Base-by-base conservation (phyloP, 1,139 yeast genomes). In the Yamadazyma buinensis region DNA sequence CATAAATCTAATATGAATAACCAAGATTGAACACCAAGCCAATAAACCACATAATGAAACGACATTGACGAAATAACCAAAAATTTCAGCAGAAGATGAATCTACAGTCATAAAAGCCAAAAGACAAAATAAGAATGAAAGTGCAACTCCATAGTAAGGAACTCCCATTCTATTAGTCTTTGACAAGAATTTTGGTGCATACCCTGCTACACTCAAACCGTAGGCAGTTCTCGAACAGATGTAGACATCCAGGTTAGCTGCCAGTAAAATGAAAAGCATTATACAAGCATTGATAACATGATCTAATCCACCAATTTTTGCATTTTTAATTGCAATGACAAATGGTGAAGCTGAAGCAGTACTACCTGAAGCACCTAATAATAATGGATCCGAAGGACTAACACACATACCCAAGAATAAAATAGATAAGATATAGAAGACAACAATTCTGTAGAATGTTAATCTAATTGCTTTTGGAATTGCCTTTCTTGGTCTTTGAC, bases 301-400 rank as follows among this genome's bases (percentile, higher is more conserved):
- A 48, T 67, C 72, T 47, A 68, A 62, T 12, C 71, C 74, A 12
- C 34, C 28, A 32, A 68, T 68, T 34, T 54, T 47, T 22, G 75
- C 73, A 45, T 68, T 68, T 39, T 60, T 64, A 46, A 68, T 68
- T 36, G 74, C 75, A 57, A 68, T 67, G 37, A 68, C 75, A 41
- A 84, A 84, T 28, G 95, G 94, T 13, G 92, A 83, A n/a, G 90
- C 86, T 37, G 82, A 70, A 13, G 86, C 86, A 37, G 76, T 68
- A 11, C 72, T 68, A 23, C 75, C 71, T 10, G 55, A 43, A 70
- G 66, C 54, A 36, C 44, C 39, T 18, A 59, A 42, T 47, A 80
- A 67, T 41, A 64, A 55, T 27, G 77, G 76, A 56, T 83, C 90
- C 47, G 70, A 74, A 43, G 80, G 79, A 24, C 88, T 17, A 7